Base-by-base conservation (phyloP, 805 yeast genomes). In the Suhomyces xylopsoci region DNA sequence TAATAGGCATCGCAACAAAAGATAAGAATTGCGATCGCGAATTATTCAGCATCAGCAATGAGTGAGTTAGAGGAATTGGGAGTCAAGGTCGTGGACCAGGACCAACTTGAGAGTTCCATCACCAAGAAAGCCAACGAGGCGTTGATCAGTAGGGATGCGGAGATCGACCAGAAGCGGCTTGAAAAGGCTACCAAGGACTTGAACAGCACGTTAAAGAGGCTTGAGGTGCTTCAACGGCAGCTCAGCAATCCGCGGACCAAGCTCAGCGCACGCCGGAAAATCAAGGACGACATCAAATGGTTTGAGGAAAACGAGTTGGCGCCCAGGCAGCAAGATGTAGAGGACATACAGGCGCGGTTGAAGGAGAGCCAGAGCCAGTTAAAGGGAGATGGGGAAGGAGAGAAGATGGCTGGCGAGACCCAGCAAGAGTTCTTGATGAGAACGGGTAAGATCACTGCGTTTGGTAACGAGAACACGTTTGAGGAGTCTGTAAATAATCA, bases 371-470 rank as follows among this genome's bases (percentile, higher is more conserved):
- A 54, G 52, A 76, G 61, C 28, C 76, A 87, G 54, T 63, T 87
- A 19, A 1, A 55, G 53, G 5, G 61, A 53, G 52, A 48, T 15
- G 42, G 44, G 1, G 43, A 48, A n/a, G 58, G 60, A n/a, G 80
- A 71, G 3, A 74, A 77, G 56, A 73, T 80, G 6, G 83, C 87
- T 0, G 88, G 81, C n/a, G 98, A 94, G 62, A 70, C 90, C 0
- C 88, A 87, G 62, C 82, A 82, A 52, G 97, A 92, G 48, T 92
- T 69, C 62, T 74, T 94, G 55, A 81, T 94, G 0, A 78, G 99
- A 57, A 92, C 93, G 0, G 99, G 99, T 26, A 85, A 90, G 65
- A 82, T 91, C 51, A 94, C 99, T 0, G 98, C 98, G 0, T 94
- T 94, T 74, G 96, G 97, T 9, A 81, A 82, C 28, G 70, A 81